Conservation (phyloP, 1,139 yeast species). For the Lodderomyces orthopsilosis region DNA sequence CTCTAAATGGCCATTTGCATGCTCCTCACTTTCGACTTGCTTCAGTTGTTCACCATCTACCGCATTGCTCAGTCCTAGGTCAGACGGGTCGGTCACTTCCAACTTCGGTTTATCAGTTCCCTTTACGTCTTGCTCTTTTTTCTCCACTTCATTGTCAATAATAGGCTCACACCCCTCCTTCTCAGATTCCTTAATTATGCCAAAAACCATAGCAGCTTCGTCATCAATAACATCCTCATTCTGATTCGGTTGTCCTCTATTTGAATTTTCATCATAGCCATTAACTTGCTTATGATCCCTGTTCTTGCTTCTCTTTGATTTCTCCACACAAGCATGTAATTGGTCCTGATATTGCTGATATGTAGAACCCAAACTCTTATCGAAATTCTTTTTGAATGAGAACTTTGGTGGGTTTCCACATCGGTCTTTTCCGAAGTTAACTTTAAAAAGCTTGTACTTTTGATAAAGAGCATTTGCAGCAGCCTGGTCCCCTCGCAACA, state of each 20-base stretch:
- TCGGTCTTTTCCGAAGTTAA: slow-evolving; percentile 47
- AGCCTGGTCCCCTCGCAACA: slow-evolving; percentile 17
- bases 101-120: slow-evolving; percentile 38
- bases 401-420: slow-evolving; percentile 49
- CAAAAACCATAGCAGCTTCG: slow-evolving; percentile 49
- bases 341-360: slow-evolving; percentile 14
- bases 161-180: slow-evolving; percentile 11
- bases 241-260: slow-evolving; percentile 7
- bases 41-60: slow-evolving; percentile 8
- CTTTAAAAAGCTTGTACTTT: slow-evolving; percentile 38
- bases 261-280: slow-evolving; percentile 12
- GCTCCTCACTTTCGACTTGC: slow-evolving; percentile 19
- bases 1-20: slow-evolving; percentile 9
- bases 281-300: neutral
- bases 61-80: neutral
- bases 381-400: slow-evolving; percentile 34
- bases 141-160: slow-evolving; percentile 10
- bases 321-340: slow-evolving; percentile 10
- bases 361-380: slow-evolving; percentile 11
- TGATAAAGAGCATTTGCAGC: slow-evolving; percentile 35
- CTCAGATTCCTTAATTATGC: slow-evolving; percentile 31
- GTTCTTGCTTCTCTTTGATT: slow-evolving; percentile 5
- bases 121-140: slow-evolving; percentile 14
- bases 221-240: slow-evolving; percentile 29
- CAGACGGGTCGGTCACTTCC: slow-evolving; percentile 29